Evolutionary conservation across 2,329 filamentous ascomycete species (phyloP), one percentile per base, ranked within the genome.

Genomic region (Arthrobotrys sinensis): DNA sequence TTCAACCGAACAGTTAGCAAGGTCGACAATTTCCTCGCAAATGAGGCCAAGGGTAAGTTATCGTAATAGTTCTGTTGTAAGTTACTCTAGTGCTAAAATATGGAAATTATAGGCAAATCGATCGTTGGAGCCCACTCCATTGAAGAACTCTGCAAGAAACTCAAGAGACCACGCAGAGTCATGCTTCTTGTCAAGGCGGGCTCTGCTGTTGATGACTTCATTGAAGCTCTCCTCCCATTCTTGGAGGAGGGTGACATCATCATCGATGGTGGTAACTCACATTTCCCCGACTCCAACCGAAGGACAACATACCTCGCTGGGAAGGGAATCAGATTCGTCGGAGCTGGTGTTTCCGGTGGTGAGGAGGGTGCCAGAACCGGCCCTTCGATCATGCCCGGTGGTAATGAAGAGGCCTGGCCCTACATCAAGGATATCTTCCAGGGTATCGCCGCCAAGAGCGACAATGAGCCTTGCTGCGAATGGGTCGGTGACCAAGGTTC

Each of bases 401-500:
- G 96, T 87, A 94, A 97, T 87, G 94, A 98, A 89, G 93, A 93
- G 86, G 96, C 96, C 70, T 98, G 96, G 96, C 93, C 93, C 83
- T 90, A 92, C 87, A 96, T 99, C 88, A 98, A 99, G 91, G 94
- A 98, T 84, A 93, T 99, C 84, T 97, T 99, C 90, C 96, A 99
- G 89, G 90, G 90, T 88, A 97, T 99, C 85, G 90, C 96, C 81
- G 96, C 96, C 86, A 98, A 99, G 91, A 96, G 93, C 86, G 95
- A 97, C 84, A 91, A 91, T 83, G 96, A 99, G 90, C 88, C 96
- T 81, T 99, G 96, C 91, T 99, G 96, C 85, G 96, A 99, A 87
- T 99, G 96, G 96, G 96, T 99, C 83, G 96, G 96, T 88, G 96
- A 98, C 87, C 94, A 98, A 87, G 96, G 96, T 90, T 93, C 96